Conservation (phyloP, 1,139 yeast genomes). For the Candida sp. region DNA sequence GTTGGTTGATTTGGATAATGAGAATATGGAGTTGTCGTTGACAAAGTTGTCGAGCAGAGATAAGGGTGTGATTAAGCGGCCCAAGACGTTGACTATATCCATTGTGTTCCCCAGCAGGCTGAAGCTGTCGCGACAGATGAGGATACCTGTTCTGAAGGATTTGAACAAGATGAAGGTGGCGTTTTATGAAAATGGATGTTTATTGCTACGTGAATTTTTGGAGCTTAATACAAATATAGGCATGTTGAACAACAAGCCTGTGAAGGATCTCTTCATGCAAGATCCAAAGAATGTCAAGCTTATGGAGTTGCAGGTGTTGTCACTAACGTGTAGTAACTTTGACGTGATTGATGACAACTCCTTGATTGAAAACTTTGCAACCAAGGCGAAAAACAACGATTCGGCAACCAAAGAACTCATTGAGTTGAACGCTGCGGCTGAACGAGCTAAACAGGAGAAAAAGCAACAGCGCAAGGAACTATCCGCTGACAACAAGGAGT, state of each 20-base stretch:
- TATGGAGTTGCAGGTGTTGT: slow-evolving; percentile 53
- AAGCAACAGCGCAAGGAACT: background rate
- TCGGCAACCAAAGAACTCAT: slow-evolving; percentile 21
- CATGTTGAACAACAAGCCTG: slow-evolving; percentile 34
- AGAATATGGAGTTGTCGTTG: slow-evolving; percentile 40
- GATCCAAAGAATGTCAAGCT: slow-evolving; percentile 33
- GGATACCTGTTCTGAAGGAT: slow-evolving; percentile 43
- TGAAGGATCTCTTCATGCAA: slow-evolving; percentile 32
- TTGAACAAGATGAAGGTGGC: slow-evolving; percentile 38
- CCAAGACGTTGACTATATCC: slow-evolving; percentile 54
- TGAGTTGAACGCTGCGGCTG: slow-evolving; percentile 19
- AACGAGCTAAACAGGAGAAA: background rate
- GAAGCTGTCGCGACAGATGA: slow-evolving; percentile 49
- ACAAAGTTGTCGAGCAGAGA: slow-evolving; percentile 25
- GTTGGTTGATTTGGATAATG: slow-evolving; percentile 77
- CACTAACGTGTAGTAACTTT: slow-evolving; percentile 58
- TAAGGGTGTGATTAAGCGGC: slow-evolving; percentile 42
- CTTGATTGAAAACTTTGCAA: slow-evolving; percentile 55
- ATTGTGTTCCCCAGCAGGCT: slow-evolving; percentile 22
- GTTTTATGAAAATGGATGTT: slow-evolving; percentile 33
- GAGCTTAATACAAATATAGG: slow-evolving; percentile 27
- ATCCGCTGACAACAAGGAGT: slow-evolving; percentile 16
- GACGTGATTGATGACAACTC: slow-evolving; percentile 43
- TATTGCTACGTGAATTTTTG: slow-evolving; percentile 33
- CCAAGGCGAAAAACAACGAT: slow-evolving; percentile 17